Percentiles rank a stretch among this genome's conserved stretches.
Conservation (phyloP, 148 eudicot genomes). For the Spergularia bocconei region DNA sequence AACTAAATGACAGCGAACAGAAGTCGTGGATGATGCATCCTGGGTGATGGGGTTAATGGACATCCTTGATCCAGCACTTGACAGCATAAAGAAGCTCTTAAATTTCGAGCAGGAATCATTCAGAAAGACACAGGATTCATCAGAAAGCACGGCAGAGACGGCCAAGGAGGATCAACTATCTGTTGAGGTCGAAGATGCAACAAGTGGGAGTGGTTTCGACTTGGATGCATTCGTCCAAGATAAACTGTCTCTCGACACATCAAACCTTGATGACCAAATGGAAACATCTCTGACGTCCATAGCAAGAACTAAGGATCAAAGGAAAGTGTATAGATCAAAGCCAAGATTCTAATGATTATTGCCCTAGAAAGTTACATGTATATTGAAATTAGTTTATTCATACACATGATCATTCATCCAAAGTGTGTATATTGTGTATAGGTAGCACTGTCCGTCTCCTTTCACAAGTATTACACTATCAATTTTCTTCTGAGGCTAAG, state of each 20-base stretch:
- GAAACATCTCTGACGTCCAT: constrained; percentile 43
- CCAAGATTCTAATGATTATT: constrained; percentile 14
- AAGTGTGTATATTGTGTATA: not conserved
- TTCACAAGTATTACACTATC: not conserved
- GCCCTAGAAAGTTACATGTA: no score
- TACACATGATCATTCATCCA: not conserved
- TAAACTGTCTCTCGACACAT: constrained; percentile 62
- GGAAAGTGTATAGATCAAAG: constrained; percentile 33
- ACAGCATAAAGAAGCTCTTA: constrained; percentile 68
- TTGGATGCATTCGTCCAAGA: constrained; percentile 63
- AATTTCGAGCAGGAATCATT: constrained; percentile 51
- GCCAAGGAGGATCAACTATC: constrained; percentile 13
- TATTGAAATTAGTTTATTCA: no score
- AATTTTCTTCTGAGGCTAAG: no score
- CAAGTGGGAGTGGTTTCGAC: constrained; percentile 53
- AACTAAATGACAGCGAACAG: constrained; percentile 62
- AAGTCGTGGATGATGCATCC: constrained; percentile 83
- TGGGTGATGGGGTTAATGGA: constrained; percentile 89
- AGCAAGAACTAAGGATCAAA: constrained; percentile 22
- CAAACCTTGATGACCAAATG: constrained; percentile 58
- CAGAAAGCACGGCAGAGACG: constrained; percentile 22
- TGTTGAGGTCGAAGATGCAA: constrained; percentile 20
- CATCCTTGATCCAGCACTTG: constrained; percentile 90
- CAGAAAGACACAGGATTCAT: constrained; percentile 29
- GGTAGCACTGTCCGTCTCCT: not conserved